A percentile compares a stretch with the other conserved stretches of the same genome.
phyloP scores from a whole-genome alignment of 2,329 filamentous ascomycete species.

The Alternaria atra region DNA sequence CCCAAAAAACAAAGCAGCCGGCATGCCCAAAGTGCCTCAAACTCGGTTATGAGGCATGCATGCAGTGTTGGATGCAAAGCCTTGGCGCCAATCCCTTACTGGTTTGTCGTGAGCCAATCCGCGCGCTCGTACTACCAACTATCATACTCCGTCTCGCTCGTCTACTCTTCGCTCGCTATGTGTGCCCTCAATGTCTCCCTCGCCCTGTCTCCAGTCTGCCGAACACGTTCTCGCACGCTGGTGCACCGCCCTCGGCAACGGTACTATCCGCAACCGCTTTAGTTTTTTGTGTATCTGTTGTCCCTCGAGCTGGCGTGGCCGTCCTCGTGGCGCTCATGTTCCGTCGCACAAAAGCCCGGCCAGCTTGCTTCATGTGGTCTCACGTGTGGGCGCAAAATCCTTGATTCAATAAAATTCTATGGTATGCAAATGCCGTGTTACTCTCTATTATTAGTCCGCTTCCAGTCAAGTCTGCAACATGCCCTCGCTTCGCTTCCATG shows the following conservation, averaged over 20 bases:
- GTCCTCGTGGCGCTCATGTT: conserved; percentile 48
- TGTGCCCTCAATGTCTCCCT: conserved; percentile 29
- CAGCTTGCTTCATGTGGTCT: conserved; percentile 47
- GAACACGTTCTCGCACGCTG: conserved; percentile 39
- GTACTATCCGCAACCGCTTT: conserved; percentile 36
- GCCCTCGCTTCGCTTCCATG: conserved; percentile 9
- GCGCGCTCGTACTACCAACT: conserved; percentile 38
- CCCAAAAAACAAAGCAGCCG: conserved; percentile 31
- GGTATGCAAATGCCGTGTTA: conserved; percentile 46
- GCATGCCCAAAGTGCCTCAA: conserved; percentile 19
- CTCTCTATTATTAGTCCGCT: conserved; percentile 46
- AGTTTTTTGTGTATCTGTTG: conserved; percentile 30
- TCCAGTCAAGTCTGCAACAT: conserved; percentile 24
- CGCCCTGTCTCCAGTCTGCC: conserved; percentile 28
- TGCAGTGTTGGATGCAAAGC: conserved; percentile 24
- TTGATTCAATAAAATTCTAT: conserved; percentile 45
- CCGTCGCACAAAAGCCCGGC: conserved; percentile 40
- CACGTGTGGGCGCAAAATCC: conserved; percentile 45
- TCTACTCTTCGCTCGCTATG: conserved; percentile 31
- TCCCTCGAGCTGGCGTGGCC: conserved; percentile 44
- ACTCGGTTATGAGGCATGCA: conserved; percentile 34
- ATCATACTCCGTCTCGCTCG: conserved; percentile 30
- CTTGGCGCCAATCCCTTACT: conserved; percentile 35
- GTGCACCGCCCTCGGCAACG: conserved; percentile 30
- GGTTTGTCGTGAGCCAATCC: conserved; percentile 25